Base-by-base conservation (phyloP, 495 filamentous ascomycete genomes). In the Diplogelasinospora grovesii region DNA sequence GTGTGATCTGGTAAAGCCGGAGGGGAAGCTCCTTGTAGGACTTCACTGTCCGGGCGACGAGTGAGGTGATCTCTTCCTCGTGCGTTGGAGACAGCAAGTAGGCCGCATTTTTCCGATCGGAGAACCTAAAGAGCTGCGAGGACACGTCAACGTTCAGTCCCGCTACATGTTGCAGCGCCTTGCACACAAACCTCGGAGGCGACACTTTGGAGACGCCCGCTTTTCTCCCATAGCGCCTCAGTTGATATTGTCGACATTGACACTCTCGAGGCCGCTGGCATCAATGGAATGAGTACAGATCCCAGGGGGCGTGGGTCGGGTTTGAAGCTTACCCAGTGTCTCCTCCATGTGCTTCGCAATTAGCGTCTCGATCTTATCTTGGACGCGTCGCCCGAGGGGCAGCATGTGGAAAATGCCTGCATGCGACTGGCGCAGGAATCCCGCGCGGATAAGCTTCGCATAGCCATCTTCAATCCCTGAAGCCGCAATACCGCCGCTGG, bases 401-500 rank as follows among this genome's bases (percentile, higher is more conserved):
- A 98, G 70, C 53, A 95, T 73, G 59, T 98, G 93, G 58, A 96
- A 97, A 23, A 98, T 75, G 4, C 92, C 93, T 3, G 90, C 76
- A 49, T 94, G 79, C 26, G 86, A 83, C 79, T 89, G 87, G 41
- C 86, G 82, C 19, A 95, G 57, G 48, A 85, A 94, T 1, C 89
- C 89, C 24, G 80, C 83, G 41, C 82, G 72, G 10, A 92, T 62
- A 24, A 97, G 70, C 23, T 85, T 76, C 7, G 80, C 70, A 63
- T 94, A 81, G 28, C 76, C 75, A 66, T 88, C 83, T 71, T 73
- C 58, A 39, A 68, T 68, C 36, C 70, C 66, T 0, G 50, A 21
- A 7, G 31, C 45, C 3, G 78, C 68, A 40, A 86, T 80, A n/a
- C 84, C 83, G 34, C 81, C 82, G 9, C 78, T 83, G 0, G 87